phyloP scores from a whole-genome alignment of 1,284 basidiomycete genomes.

The Leccinum angustisporum region DNA sequence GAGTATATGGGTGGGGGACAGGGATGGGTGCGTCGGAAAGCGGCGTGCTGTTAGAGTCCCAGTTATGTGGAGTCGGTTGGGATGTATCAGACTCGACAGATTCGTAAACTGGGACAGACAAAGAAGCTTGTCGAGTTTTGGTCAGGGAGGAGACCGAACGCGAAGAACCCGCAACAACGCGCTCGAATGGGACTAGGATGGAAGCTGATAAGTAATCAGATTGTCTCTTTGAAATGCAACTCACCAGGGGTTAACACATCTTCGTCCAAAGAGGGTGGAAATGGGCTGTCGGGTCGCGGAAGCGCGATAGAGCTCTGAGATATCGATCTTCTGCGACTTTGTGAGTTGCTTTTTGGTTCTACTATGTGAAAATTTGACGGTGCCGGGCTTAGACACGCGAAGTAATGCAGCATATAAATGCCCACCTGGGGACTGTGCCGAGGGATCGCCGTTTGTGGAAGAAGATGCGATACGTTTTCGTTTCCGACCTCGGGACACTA shows the following conservation, averaged over 20 bases:
- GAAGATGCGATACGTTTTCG: slow-evolving; percentile 26
- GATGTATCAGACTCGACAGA: slow-evolving; percentile 11
- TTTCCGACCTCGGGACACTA: slow-evolving; percentile 14
- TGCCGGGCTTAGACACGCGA: slow-evolving; percentile 10
- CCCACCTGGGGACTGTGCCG: slow-evolving; percentile 21
- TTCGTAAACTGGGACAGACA: slow-evolving; percentile 6
- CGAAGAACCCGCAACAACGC: slow-evolving; percentile 10
- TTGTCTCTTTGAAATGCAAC: slow-evolving; percentile 1
- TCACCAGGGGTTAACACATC: slow-evolving; percentile 14
- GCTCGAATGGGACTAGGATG: slow-evolving; percentile 13
- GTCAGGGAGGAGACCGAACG: slow-evolving; percentile 6
- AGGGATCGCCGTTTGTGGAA: slow-evolving; percentile 4
- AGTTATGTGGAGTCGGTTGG: slow-evolving; percentile 1
- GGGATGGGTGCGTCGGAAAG: slow-evolving; percentile 5
- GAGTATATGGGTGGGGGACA: slow-evolving; percentile 6
- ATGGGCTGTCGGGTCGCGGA: slow-evolving; percentile 5
- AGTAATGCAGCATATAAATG: slow-evolving; percentile 10
- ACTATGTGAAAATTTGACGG: slow-evolving; percentile 10
- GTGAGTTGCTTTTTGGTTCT: slow-evolving; percentile 9
- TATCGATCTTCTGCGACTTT: slow-evolving; percentile 3
- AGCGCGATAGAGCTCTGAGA: slow-evolving; percentile 7
- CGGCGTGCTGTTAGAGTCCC: not conserved
- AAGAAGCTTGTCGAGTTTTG: slow-evolving; percentile 10
- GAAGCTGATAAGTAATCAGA: slow-evolving; percentile 10
- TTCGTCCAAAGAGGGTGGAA: not conserved